Conservation (phyloP, 257 asterid species). For the Gentiana straminea region DNA sequence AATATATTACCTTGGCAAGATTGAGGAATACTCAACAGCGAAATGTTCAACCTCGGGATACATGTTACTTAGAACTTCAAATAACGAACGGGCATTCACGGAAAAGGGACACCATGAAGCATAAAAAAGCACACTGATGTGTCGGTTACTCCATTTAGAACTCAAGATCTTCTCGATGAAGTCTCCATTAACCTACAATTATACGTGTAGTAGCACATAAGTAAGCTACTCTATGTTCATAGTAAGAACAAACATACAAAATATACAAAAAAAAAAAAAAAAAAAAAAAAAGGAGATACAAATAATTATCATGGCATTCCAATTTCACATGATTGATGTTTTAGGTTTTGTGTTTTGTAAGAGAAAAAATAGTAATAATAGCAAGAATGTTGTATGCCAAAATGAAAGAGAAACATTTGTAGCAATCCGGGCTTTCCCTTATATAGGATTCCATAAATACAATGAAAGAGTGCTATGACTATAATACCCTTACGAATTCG, state of each 20-base stretch:
- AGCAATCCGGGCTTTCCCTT: too few relatives aligned
- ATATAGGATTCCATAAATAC: too few relatives aligned
- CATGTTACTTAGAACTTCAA: slow-evolving; percentile 46
- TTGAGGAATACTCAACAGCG: slow-evolving; percentile 44
- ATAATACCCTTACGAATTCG: too few relatives aligned
- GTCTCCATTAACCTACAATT: slow-evolving; percentile 40
- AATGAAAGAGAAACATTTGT: too few relatives aligned
- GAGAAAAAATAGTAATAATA: too few relatives aligned
- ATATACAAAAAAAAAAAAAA: background rate
- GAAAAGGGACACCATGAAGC: slow-evolving; percentile 77
- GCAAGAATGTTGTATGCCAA: too few relatives aligned
- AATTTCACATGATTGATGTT: background rate
- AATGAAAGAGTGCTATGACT: too few relatives aligned
- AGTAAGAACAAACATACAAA: background rate
- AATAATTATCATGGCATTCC: background rate
- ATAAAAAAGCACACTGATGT: slow-evolving; percentile 43
- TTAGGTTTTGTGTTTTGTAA: too few relatives aligned
- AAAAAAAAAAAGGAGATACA: background rate
- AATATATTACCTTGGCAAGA: slow-evolving; percentile 48
- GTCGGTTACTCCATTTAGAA: slow-evolving; percentile 22
- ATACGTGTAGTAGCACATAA: too few relatives aligned
- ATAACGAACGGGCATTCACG: slow-evolving; percentile 19
- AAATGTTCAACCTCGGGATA: slow-evolving; percentile 56
- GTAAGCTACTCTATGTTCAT: too few relatives aligned
- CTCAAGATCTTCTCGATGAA: slow-evolving; percentile 30